Evolutionary conservation across 2,329 filamentous ascomycete species (phyloP).

Genomic region (Xylaria sp.): DNA sequence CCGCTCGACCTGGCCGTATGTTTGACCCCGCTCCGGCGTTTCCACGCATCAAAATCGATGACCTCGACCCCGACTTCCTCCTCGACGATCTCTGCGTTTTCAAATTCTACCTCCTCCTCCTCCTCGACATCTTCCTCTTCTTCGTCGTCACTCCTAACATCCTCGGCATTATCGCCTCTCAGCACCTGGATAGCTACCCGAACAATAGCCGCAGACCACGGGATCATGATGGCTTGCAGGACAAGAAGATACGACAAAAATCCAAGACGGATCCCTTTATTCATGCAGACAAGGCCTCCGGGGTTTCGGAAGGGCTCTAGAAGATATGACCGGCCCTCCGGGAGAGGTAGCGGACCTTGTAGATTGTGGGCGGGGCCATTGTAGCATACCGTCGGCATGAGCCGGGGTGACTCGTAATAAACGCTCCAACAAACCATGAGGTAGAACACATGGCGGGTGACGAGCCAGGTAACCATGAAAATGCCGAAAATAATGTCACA

Average conservation of each 20-base stretch:
- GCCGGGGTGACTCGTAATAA: constrained; percentile 69
- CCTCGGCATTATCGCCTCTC: constrained; percentile 79
- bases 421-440: constrained; percentile 82
- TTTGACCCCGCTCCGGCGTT: constrained; percentile 62
- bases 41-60: constrained; percentile 71
- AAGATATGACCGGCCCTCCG: constrained; percentile 67
- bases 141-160: constrained; percentile 87
- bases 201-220: constrained; percentile 89
- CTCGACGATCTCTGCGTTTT: constrained; percentile 62
- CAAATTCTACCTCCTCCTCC: constrained; percentile 57
- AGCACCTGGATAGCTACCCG: constrained; percentile 83
- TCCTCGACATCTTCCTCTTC: constrained; percentile 69
- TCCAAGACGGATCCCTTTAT: constrained; percentile 74
- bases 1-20: constrained; percentile 62
- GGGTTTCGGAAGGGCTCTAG: constrained; percentile 77
- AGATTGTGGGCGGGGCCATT: constrained; percentile 65
- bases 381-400: constrained; percentile 78
- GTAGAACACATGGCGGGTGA: constrained; percentile 83
- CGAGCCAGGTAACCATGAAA: constrained; percentile 85
- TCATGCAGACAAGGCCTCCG: constrained; percentile 83
- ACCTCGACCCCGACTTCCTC: constrained; percentile 79
- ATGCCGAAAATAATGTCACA: constrained; percentile 86
- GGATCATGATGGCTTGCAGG: constrained; percentile 80
- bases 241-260: constrained; percentile 81
- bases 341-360: constrained; percentile 61